Evolutionary conservation across 257 asterid species (phyloP), one percentile per base, ranked within the genome.

Genomic region (Parsonsia alboflavescens): DNA sequence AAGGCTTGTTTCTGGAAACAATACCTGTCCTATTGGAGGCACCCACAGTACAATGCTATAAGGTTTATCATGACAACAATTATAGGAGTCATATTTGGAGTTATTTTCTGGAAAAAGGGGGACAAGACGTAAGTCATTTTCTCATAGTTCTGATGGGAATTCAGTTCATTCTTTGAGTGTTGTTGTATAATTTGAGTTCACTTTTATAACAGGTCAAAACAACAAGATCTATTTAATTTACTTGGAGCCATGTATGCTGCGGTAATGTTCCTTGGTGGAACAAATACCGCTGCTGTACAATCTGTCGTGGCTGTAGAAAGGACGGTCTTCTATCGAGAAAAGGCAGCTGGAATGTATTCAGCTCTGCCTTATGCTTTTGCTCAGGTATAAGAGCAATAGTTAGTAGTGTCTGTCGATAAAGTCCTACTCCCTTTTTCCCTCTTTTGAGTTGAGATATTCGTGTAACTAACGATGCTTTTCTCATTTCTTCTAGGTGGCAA

Each of bases 1-100:
- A 85, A 75, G 76, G 96, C 97, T 80, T 89, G 97, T 86, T 88
- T 91, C 74, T 91, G 97, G 97, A 91, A 91, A 62, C 91, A 88
- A 33, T 68, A 82, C 73, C 81, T 87, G 69, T 91, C 97, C 44
- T 91, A 91, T 50, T 91, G 97, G 97, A 85, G 96, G 78, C 54
- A 91, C 75, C 93, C 97, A 63, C 85, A 78, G 76, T 91, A 89
- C 74, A 91, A 91, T 71, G 79, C 88, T 70, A 74, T 87, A 74
- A 83, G 97, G 78, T 86, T 91, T 84, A 80, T 83, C 64, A 78
- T 91, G 92, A 91, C 97, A 42, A 63, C 87, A 16, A 17, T 86
- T 28, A 80, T 89, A 15, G 97, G 97, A 36, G 10, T 88, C 61
- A 77, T 91, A 77, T 91, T 91, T 9, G 97, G 97, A 77, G 81